Conservation (phyloP, 495 filamentous ascomycete genomes). For the Penicillium antarcticum region DNA sequence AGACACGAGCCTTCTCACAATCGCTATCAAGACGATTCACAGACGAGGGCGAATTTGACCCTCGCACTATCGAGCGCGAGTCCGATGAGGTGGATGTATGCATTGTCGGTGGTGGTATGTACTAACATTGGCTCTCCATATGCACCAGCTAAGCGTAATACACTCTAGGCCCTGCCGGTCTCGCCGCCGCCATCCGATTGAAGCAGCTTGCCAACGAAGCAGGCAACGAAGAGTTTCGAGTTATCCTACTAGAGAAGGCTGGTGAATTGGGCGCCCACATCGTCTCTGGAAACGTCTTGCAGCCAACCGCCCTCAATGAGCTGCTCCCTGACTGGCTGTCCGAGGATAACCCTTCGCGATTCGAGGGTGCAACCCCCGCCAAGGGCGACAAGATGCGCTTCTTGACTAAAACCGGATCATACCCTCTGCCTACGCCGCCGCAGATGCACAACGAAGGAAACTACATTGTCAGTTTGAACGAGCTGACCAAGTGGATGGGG, state of each 20-base stretch:
- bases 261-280: slow-evolving; percentile 95
- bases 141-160: slow-evolving; percentile 14
- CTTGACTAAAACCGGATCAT: slow-evolving; percentile 74
- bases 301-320: slow-evolving; percentile 85
- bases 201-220: slow-evolving; percentile 95
- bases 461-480: slow-evolving; percentile 92
- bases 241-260: slow-evolving; percentile 91
- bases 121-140: slow-evolving; percentile 1
- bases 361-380: slow-evolving; percentile 79
- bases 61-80: slow-evolving; percentile 73
- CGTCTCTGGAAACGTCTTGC: slow-evolving; percentile 90
- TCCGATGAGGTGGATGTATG: slow-evolving; percentile 93
- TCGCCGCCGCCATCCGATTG: slow-evolving; percentile 87
- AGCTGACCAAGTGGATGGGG: slow-evolving; percentile 91
- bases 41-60: slow-evolving; percentile 64
- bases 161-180: slow-evolving; percentile 72
- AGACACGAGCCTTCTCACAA: slow-evolving; percentile 48
- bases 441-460: slow-evolving; percentile 99
- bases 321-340: slow-evolving; percentile 91
- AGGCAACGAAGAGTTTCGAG: slow-evolving; percentile 94
- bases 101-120: slow-evolving; percentile 85
- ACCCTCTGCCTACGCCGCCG: slow-evolving; percentile 82
- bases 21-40: slow-evolving; percentile 46
- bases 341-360: slow-evolving; percentile 80
- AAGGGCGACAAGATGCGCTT: slow-evolving; percentile 88